Conservation (phyloP, 768 basidiomycete genomes). For the Amanita rimosa region DNA sequence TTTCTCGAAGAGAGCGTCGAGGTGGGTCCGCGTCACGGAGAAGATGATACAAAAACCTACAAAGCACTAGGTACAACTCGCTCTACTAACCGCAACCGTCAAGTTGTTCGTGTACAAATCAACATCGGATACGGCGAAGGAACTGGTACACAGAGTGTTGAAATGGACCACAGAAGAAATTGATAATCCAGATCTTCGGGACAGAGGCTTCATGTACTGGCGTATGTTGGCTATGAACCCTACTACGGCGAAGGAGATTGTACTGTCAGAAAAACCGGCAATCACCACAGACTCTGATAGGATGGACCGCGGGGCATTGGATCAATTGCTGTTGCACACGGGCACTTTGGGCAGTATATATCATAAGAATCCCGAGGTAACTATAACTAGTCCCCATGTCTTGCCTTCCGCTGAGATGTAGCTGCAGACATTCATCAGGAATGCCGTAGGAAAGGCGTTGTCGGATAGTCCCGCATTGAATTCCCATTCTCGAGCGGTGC, state of each 20-base stretch:
- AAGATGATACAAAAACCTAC: neutral
- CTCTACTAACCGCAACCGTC: slow-evolving; percentile 86
- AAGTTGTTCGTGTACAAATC: slow-evolving; percentile 93
- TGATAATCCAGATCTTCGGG: slow-evolving; percentile 95
- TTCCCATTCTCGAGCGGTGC: slow-evolving; percentile 59
- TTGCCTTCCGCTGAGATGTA: neutral
- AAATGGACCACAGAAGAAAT: slow-evolving; percentile 97
- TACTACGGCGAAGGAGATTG: slow-evolving; percentile 77
- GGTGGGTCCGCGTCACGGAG: slow-evolving; percentile 27
- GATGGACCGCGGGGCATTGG: slow-evolving; percentile 94
- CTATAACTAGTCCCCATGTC: neutral
- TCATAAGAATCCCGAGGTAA: slow-evolving; percentile 92
- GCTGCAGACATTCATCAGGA: slow-evolving; percentile 82
- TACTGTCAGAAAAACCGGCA: slow-evolving; percentile 85
- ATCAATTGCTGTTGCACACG: slow-evolving; percentile 89
- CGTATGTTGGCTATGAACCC: slow-evolving; percentile 92
- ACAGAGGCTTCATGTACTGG: slow-evolving; percentile 99
- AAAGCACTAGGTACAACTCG: slow-evolving; percentile 77
- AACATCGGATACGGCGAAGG: slow-evolving; percentile 72
- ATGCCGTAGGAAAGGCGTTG: slow-evolving; percentile 74
- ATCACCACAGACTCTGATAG: slow-evolving; percentile 98
- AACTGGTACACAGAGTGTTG: slow-evolving; percentile 87
- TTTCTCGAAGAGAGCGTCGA: slow-evolving; percentile 93
- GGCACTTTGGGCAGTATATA: slow-evolving; percentile 94
- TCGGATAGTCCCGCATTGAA: slow-evolving; percentile 87